phyloP scores from a whole-genome alignment of 257 asterid species.

The Lavandula angustifolia region DNA sequence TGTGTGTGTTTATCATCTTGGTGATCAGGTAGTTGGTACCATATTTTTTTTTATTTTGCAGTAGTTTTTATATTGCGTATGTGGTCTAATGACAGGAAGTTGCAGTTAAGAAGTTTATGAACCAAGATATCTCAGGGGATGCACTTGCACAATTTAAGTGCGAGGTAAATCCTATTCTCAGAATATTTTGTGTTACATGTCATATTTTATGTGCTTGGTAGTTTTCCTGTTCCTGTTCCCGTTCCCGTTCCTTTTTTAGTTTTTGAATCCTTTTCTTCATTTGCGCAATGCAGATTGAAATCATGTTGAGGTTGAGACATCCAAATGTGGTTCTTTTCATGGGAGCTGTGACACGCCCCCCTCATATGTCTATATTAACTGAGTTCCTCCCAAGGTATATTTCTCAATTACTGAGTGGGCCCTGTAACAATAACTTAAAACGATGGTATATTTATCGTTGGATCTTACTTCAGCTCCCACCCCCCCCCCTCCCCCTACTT shows the following conservation, averaged over 20 bases:
- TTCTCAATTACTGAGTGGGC: constrained; percentile 7
- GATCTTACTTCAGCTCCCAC: neutral
- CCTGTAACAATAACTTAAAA: constrained; percentile 4
- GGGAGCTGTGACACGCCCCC: constrained; percentile 98
- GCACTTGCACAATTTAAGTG: constrained; percentile 85
- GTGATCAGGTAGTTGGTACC: neutral
- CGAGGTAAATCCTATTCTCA: constrained; percentile 58
- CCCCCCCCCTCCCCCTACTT: neutral
- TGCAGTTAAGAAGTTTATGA: constrained; percentile 92
- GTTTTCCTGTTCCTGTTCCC: neutral
- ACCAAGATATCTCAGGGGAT: constrained; percentile 89
- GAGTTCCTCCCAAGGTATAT: constrained; percentile 92
- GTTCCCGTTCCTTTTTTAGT: neutral
- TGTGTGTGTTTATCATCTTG: neutral
- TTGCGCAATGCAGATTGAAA: constrained; percentile 64
- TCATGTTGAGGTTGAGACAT: constrained; percentile 95
- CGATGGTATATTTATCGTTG: neutral
- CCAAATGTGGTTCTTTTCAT: constrained; percentile 96
- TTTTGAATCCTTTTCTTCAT: constrained; percentile 24
- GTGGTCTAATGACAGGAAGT: constrained; percentile 68
- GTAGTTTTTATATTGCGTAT: constrained; percentile 16
- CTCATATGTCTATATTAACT: constrained; percentile 90
- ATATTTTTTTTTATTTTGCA: neutral
- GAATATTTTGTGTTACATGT: neutral
- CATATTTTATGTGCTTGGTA: constrained; percentile 16